Evolutionary conservation across 164 flowering plant genomes (phyloP).

Genomic region (Pachysandra terminalis): DNA sequence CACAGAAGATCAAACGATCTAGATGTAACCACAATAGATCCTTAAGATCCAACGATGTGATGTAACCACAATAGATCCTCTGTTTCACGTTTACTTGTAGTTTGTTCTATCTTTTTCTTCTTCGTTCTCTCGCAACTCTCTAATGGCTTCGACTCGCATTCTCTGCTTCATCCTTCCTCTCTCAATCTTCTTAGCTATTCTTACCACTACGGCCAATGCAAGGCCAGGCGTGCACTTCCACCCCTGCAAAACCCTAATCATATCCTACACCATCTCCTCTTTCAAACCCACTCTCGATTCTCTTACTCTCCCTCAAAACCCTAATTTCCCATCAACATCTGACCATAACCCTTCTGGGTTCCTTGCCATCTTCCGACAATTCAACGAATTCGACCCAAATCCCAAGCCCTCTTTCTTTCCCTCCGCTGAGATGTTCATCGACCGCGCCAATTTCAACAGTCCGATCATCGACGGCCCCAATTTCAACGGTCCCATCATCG

Average conservation of each 20-base stretch:
- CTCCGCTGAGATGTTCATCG: conserved; percentile 7
- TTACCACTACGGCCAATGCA: conserved; percentile 27
- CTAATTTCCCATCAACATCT: conserved; percentile 8
- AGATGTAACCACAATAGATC: too few relatives aligned
- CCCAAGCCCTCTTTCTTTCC: conserved; percentile 4
- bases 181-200: conserved; percentile 10
- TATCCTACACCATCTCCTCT: conserved; percentile 38
- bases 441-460: conserved; percentile 12
- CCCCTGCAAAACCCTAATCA: conserved; percentile 47
- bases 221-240: conserved; percentile 38
- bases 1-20: too few relatives aligned
- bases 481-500: conserved; percentile 2
- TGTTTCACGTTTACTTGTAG: too few relatives aligned
- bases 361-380: conserved; percentile 17
- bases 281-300: conserved; percentile 8
- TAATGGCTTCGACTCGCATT: not conserved
- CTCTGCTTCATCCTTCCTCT: conserved; percentile 1
- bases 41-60: too few relatives aligned
- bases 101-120: not conserved
- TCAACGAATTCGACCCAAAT: conserved; percentile 13
- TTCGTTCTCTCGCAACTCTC: not conserved
- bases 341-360: conserved; percentile 14
- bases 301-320: conserved; percentile 16
- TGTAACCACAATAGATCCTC: too few relatives aligned
- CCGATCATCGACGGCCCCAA: not conserved